phyloP scores from a whole-genome alignment of 345 rosid species.

The Gossypium sturtianum region DNA sequence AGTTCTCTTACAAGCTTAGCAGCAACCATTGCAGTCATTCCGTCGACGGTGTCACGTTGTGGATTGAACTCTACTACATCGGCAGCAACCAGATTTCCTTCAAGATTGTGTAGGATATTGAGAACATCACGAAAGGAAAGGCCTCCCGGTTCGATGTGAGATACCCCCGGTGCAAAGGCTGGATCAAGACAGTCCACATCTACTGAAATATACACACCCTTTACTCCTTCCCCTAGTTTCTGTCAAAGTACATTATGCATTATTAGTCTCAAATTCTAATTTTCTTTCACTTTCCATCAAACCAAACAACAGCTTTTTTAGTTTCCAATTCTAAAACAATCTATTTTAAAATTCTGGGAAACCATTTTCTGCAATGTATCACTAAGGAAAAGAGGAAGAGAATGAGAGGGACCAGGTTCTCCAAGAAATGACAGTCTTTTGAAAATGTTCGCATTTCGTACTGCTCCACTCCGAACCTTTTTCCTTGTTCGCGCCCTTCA shows the following conservation, averaged over 20 bases:
- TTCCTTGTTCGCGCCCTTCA: slow-evolving; percentile 93
- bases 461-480: slow-evolving; percentile 91
- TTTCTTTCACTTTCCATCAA: background rate
- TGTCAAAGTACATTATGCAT: slow-evolving; percentile 24
- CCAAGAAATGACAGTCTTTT: slow-evolving; percentile 61
- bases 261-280: background rate
- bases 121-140: slow-evolving; percentile 91
- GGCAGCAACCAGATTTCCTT: slow-evolving; percentile 83
- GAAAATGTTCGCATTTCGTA: slow-evolving; percentile 91
- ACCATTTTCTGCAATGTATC: background rate
- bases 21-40: slow-evolving; percentile 98
- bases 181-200: slow-evolving; percentile 98
- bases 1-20: slow-evolving; percentile 95
- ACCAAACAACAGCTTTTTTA: background rate
- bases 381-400: background rate
- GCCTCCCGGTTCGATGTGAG: slow-evolving; percentile 97
- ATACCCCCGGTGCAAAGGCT: slow-evolving; percentile 97
- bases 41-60: slow-evolving; percentile 96
- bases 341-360: background rate
- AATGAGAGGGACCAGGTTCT: slow-evolving; percentile 69
- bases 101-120: slow-evolving; percentile 79
- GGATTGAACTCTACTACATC: slow-evolving; percentile 98
- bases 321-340: background rate
- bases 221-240: slow-evolving; percentile 96
- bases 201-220: slow-evolving; percentile 82